Conservation (phyloP, 768 basidiomycete species). For the Sporobolomyces pararoseus region DNA sequence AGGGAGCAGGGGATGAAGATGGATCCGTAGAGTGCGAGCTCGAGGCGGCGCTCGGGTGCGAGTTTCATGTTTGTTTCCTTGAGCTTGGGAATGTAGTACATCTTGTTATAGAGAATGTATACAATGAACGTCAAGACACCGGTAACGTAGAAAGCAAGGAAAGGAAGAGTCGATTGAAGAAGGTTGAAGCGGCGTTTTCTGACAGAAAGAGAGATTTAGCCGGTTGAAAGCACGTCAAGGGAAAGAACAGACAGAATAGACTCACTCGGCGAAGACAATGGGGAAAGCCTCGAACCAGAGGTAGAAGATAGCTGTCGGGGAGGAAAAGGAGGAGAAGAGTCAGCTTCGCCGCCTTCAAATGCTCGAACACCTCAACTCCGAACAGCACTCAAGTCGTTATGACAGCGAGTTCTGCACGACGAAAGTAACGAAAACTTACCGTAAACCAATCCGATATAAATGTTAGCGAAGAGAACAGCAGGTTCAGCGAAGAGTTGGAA, state of each 20-base stretch:
- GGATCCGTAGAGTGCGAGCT: slow-evolving; percentile 32
- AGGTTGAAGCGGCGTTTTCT: slow-evolving; percentile 44
- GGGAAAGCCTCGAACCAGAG: slow-evolving; percentile 48
- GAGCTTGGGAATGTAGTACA: slow-evolving; percentile 25
- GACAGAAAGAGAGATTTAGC: background rate
- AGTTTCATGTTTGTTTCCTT: slow-evolving; percentile 5
- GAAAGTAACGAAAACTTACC: slow-evolving; percentile 9
- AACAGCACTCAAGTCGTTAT: no score
- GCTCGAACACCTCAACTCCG: no score
- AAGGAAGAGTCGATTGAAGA: slow-evolving; percentile 42
- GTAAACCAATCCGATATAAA: slow-evolving; percentile 45
- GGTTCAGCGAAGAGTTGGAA: slow-evolving; percentile 47
- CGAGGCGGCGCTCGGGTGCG: slow-evolving; percentile 34
- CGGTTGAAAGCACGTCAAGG: background rate
- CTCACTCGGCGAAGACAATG: slow-evolving; percentile 45
- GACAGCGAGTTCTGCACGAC: no score
- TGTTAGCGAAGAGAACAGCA: slow-evolving; percentile 47
- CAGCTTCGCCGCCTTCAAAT: no score
- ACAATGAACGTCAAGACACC: slow-evolving; percentile 25
- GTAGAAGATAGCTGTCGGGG: slow-evolving; percentile 16
- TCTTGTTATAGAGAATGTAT: slow-evolving; percentile 39
- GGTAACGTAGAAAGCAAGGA: slow-evolving; percentile 46
- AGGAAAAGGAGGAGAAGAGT: background rate
- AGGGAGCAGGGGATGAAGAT: slow-evolving; percentile 26
- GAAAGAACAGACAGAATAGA: no score